phyloP scores from a whole-genome alignment of 2,329 filamentous ascomycete species.

The Penicillium hordei region DNA sequence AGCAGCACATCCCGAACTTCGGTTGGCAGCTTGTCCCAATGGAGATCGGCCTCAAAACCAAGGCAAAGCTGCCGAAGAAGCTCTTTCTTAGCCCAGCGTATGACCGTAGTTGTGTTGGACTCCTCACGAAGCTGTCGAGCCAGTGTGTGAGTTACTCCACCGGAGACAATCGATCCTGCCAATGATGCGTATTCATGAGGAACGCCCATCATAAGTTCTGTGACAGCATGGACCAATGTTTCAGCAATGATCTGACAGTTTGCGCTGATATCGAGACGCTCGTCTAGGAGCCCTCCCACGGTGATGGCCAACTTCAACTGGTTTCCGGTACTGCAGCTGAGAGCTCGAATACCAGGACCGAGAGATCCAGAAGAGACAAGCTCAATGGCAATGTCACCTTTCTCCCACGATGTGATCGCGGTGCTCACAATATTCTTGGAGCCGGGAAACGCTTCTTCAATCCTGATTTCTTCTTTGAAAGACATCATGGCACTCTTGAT shows the following conservation, averaged over 20 bases:
- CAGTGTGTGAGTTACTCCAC: constrained; percentile 37
- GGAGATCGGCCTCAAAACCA: constrained; percentile 50
- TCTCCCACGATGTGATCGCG: constrained; percentile 37
- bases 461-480: constrained; percentile 36
- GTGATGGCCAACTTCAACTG: constrained; percentile 34
- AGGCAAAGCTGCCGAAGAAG: constrained; percentile 50
- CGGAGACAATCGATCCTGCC: constrained; percentile 35
- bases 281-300: constrained; percentile 32
- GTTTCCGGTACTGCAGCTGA: constrained; percentile 32
- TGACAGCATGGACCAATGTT: constrained; percentile 39
- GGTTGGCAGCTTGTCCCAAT: constrained; percentile 53
- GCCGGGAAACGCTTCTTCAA: constrained; percentile 49
- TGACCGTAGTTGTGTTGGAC: constrained; percentile 40
- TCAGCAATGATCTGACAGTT: constrained; percentile 43
- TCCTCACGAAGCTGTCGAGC: constrained; percentile 37
- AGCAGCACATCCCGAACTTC: constrained; percentile 50
- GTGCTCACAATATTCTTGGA: constrained; percentile 35
- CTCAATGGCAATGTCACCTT: constrained; percentile 33
- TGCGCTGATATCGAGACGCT: constrained; percentile 34
- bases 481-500: constrained; percentile 45
- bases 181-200: constrained; percentile 40
- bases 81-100: constrained; percentile 46
- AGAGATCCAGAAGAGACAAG: constrained; percentile 36
- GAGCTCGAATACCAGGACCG: constrained; percentile 36
- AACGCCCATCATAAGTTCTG: constrained; percentile 36